Conservation (phyloP, 2,329 filamentous ascomycete species). For the Pseudonectria buxi region DNA sequence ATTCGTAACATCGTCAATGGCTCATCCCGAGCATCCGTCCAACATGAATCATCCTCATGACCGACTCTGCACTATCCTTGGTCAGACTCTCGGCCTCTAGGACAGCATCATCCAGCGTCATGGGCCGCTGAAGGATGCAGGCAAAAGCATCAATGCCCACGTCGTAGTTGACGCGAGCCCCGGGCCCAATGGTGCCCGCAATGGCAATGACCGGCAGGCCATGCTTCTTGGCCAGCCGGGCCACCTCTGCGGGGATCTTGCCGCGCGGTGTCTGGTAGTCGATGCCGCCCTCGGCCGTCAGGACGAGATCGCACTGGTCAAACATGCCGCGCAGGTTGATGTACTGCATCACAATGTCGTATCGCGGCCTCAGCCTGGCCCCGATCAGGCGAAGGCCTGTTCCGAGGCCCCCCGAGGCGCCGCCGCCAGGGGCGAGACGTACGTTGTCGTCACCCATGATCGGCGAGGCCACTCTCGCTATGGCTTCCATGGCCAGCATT, state of each 20-base stretch:
- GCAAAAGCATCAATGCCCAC: slow-evolving; percentile 28
- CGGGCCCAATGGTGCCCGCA: slow-evolving; percentile 30
- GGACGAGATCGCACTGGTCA: slow-evolving; percentile 40
- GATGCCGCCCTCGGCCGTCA: slow-evolving; percentile 47
- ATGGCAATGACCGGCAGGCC: slow-evolving; percentile 38
- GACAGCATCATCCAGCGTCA: slow-evolving; percentile 25
- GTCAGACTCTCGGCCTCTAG: slow-evolving; percentile 25
- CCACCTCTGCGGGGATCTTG: slow-evolving; percentile 48
- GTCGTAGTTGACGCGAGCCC: slow-evolving; percentile 28
- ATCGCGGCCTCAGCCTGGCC: slow-evolving; percentile 38
- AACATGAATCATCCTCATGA: slow-evolving; percentile 27
- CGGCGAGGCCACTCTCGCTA: slow-evolving; percentile 30
- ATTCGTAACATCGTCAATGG: too few species aligned
- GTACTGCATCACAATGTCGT: slow-evolving; percentile 44
- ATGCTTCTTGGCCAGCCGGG: slow-evolving; percentile 37
- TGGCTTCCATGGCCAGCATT: slow-evolving; percentile 34
- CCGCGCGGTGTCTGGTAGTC: slow-evolving; percentile 45
- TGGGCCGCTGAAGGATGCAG: slow-evolving; percentile 27
- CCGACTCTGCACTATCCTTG: slow-evolving; percentile 26
- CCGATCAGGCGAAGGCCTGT: slow-evolving; percentile 43
- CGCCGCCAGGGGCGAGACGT: slow-evolving; percentile 36
- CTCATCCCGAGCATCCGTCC: slow-evolving; percentile 21
- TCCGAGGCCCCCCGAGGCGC: slow-evolving; percentile 46
- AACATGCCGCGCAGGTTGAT: slow-evolving; percentile 41
- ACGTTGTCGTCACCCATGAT: slow-evolving; percentile 29